Evolutionary conservation across 768 basidiomycete genomes (phyloP), one percentile per base, ranked within the genome.

Genomic region (Pleurotus platypus): DNA sequence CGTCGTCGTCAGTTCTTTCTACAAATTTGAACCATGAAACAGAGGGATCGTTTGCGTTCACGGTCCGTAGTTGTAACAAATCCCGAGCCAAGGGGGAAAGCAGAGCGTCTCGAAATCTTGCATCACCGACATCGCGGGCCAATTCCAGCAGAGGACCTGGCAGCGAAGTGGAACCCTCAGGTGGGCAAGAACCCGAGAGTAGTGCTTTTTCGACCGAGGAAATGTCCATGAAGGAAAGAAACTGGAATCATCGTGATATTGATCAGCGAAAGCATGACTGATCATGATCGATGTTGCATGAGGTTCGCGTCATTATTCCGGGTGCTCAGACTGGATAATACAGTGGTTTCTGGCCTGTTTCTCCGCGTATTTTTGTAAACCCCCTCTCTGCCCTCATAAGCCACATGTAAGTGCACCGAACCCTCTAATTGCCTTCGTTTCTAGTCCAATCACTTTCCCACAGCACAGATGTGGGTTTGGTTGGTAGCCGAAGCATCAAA

Each of bases 121-220:
- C 86, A 55, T 83, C 75, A 39, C 86, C 71, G 58, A 83, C 84
- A 20, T 78, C 72, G 67, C 81, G 79, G 35, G 81, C 83, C 39
- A 85, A 73, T 55, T 72, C 69, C 9, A 67, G 54, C 2, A 63
- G 56, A 12, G 60, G 56, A 2, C 68, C 65, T 4, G 71, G 43
- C 12, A 62, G 60, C 15, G 56, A 37, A 50, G 72, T 60, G 9
- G 35, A 47, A 2, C 58, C 47, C 46, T 76, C 68, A 15, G 37
- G 2, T 12, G 13, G 6, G 72, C 78, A 79, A 64, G 66, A 64
- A 3, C 85, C 86, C 42, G 67, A 68, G n/a, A 90, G 69, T 16
- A 90, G 72, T 38, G 79, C 76, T 61, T 75, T 82, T 69, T 90
- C 82, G 57, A 87, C 65, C 46, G 66, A 50, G 37, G 61, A 49